Evolutionary conservation across 768 basidiomycete genomes (phyloP), one percentile per base, ranked within the genome.

Genomic region (Hericium alpestre): DNA sequence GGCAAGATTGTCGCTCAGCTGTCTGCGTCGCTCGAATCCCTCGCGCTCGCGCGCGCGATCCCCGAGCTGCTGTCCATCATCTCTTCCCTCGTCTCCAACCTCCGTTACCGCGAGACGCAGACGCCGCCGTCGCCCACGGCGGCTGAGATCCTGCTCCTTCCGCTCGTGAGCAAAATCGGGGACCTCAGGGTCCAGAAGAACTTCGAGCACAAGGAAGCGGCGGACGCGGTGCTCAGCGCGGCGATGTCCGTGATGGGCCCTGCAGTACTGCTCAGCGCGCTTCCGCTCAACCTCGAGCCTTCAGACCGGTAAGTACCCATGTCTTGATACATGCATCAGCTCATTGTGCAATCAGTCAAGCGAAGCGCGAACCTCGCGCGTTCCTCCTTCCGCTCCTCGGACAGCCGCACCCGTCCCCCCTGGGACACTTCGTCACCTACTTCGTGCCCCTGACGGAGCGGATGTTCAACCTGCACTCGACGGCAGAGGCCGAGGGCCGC

Each of bases 361-460:
- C 81, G n/a, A 84, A 84, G 50, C 76, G 75, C 38, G 90, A 92
- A 63, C 93, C 94, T 12, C 84, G 90, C 53, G 96, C 94, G 12
- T 96, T 87, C 74, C 77, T 99, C 43, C 79, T 99, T 6, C 93
- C 96, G 2, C 77, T 97, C 55, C 81, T 99, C 53, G 70, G 85
- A 12, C 82, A 90, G 32, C 80, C 86, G 3, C 87, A 97, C 67
- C 78, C 86, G 1, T 87, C 94, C 2, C 86, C 85, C 1, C 74
- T 98, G 50, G 72, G 73, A 0, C 94, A 95, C 72, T 99, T 98
- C 65, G 78, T 90, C 38, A 79, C 81, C 2, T 90, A 90, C 69
- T 97, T 98, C 63, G 87, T 98, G 8, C 95, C 95, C 16, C 72
- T 98, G 51, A 96, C 93, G 51, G 94, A 97, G 69, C 78, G 84